Conservation (phyloP, 345 rosid genomes). For the Dimocarpus longan region DNA sequence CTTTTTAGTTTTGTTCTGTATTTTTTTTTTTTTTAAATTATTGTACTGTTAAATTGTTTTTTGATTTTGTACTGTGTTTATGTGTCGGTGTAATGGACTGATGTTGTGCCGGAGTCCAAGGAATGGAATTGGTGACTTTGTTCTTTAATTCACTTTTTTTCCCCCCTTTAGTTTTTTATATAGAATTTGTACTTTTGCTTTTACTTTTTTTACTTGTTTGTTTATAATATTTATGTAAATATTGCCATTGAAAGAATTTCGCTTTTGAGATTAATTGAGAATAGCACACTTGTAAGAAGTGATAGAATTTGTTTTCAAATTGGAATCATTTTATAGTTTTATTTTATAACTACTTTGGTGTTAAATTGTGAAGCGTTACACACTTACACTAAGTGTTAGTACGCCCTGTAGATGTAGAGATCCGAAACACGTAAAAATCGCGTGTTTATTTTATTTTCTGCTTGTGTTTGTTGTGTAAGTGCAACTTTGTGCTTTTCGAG, state of each 20-base stretch:
- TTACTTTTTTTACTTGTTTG: conserved; percentile 18
- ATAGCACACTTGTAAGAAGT: neutral
- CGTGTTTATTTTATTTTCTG: too few relatives aligned
- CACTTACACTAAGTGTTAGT: too few relatives aligned
- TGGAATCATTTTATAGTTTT: neutral
- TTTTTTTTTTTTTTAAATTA: neutral
- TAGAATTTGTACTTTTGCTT: conserved; percentile 18
- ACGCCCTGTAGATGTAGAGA: too few relatives aligned
- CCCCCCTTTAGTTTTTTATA: conserved; percentile 2
- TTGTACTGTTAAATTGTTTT: neutral
- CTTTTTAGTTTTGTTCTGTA: neutral
- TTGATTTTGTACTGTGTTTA: neutral
- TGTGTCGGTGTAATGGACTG: conserved; percentile 13
- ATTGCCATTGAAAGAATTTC: neutral
- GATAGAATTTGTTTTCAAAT: neutral
- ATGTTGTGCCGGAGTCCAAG: conserved; percentile 7
- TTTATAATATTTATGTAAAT: neutral
- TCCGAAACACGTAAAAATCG: too few relatives aligned
- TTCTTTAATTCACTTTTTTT: conserved; percentile 31
- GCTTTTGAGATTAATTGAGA: neutral
- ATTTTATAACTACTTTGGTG: neutral
- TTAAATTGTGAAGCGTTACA: too few relatives aligned
- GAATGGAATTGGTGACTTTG: conserved; percentile 36
- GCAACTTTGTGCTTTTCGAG: too few relatives aligned
- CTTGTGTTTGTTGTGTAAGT: too few relatives aligned